These are phyloP conservation scores for Tetrahymena elliotti DNA, from an alignment of 73 alveolate species.

Conservation along the genomic window DNA sequence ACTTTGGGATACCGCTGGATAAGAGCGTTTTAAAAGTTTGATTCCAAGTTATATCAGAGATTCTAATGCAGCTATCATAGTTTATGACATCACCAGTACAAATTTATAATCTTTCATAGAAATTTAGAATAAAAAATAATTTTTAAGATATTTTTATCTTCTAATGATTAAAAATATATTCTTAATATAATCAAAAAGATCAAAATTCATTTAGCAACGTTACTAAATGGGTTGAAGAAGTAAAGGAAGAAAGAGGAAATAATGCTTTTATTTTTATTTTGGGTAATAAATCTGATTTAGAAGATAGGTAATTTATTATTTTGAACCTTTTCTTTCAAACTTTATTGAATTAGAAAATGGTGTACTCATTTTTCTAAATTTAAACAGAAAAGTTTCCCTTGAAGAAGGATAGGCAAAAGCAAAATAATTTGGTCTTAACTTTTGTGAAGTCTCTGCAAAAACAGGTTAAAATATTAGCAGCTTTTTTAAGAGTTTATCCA, in stretches of 20 bases:
- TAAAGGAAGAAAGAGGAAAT: constrained; percentile 43
- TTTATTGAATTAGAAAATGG: too few species aligned
- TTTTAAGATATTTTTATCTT: background rate
- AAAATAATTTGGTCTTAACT: constrained; percentile 31
- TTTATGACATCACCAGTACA: constrained; percentile 51
- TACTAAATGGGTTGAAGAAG: constrained; percentile 17
- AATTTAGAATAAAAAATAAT: background rate
- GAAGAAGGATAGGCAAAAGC: background rate
- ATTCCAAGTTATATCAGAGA: constrained; percentile 55
- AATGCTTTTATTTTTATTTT: constrained; percentile 33
- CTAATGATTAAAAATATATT: background rate
- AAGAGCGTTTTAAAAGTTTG: constrained; percentile 41
- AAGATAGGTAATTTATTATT: background rate
- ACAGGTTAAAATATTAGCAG: constrained; percentile 19
- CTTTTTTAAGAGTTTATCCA: constrained; percentile 19
- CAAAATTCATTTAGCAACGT: constrained; percentile 9
- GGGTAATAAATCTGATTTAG: constrained; percentile 32
- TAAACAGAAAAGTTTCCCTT: background rate
- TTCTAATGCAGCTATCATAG: constrained; percentile 55
- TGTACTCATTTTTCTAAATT: too few species aligned
- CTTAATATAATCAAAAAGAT: background rate
- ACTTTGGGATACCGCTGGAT: constrained; percentile 55
- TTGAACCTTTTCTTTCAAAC: too few species aligned
- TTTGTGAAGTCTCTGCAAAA: constrained; percentile 37
- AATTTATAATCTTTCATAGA: constrained; percentile 3